These are phyloP conservation scores for Candida arabinofermentans DNA, from an alignment of 805 yeast genomes.

Conservation along the genomic window DNA sequence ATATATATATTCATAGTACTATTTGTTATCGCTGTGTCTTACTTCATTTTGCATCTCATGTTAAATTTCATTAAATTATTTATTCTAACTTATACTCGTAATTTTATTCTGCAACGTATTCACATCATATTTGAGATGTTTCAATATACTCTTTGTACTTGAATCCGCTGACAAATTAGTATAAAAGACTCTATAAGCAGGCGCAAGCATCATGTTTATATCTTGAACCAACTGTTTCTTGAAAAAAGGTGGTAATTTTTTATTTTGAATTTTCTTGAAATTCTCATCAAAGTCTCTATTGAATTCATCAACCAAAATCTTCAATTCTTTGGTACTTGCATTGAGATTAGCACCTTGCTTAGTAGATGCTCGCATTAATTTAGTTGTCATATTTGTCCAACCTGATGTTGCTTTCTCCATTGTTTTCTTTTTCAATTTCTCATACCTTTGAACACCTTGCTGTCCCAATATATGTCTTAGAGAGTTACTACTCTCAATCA, in stretches of 20 bases:
- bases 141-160: slow-evolving; percentile 64
- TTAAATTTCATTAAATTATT: neutral
- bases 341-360: slow-evolving; percentile 46
- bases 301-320: slow-evolving; percentile 54
- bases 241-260: slow-evolving; percentile 35
- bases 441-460: slow-evolving; percentile 59
- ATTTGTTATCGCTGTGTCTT: neutral
- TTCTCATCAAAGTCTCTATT: slow-evolving; percentile 81
- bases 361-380: slow-evolving; percentile 76
- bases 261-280: slow-evolving; percentile 56
- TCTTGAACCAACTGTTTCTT: slow-evolving; percentile 65
- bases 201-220: slow-evolving; percentile 65
- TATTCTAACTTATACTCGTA: slow-evolving; percentile 26
- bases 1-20: neutral
- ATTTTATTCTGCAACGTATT: slow-evolving; percentile 30
- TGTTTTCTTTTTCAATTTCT: slow-evolving; percentile 67
- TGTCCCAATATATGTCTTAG: slow-evolving; percentile 52
- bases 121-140: slow-evolving; percentile 65
- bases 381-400: slow-evolving; percentile 79
- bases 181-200: slow-evolving; percentile 81
- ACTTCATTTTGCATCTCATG: neutral
- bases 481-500: slow-evolving; percentile 47
- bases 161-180: slow-evolving; percentile 70
- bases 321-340: slow-evolving; percentile 75
- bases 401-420: slow-evolving; percentile 65